A percentile compares a stretch with the other conserved stretches of the same genome.
These are phyloP conservation scores for Ascobolus immersus DNA, from an alignment of 495 filamentous ascomycete species.

Conservation along the genomic window DNA sequence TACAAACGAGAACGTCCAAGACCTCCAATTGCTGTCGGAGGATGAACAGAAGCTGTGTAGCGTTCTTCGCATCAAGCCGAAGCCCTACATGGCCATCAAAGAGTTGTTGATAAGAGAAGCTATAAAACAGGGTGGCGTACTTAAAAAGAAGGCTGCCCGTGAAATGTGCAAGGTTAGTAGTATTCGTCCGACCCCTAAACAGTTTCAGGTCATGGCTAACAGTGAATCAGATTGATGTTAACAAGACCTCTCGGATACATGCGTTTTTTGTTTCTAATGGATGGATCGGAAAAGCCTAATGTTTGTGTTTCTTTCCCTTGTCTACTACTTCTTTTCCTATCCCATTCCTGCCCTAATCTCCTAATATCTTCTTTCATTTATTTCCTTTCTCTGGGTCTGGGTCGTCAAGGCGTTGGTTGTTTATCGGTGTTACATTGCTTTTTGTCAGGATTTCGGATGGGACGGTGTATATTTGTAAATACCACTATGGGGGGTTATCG, in stretches of 20 bases:
- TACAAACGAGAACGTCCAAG: slow-evolving; percentile 49
- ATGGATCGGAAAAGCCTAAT: slow-evolving; percentile 80
- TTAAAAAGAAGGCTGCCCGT: slow-evolving; percentile 78
- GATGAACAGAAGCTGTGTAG: slow-evolving; percentile 73
- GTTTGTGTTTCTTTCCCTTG: too few species aligned
- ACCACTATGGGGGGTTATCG: too few species aligned
- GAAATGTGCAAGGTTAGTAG: slow-evolving; percentile 35
- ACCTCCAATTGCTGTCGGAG: slow-evolving; percentile 60
- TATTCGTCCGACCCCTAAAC: neutral
- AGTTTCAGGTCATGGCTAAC: neutral
- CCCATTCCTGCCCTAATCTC: too few species aligned
- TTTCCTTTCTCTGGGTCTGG: too few species aligned
- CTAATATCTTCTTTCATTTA: too few species aligned
- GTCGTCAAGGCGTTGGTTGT: too few species aligned
- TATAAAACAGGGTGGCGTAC: slow-evolving; percentile 52
- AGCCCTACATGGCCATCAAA: slow-evolving; percentile 86
- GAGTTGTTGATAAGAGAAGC: slow-evolving; percentile 69
- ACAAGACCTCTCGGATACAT: slow-evolving; percentile 33
- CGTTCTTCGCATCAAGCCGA: slow-evolving; percentile 56
- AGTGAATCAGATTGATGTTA: slow-evolving; percentile 4
- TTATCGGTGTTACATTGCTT: too few species aligned
- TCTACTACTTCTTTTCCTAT: too few species aligned
- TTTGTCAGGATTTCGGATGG: too few species aligned
- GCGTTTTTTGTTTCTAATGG: slow-evolving; percentile 85
- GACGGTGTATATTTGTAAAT: too few species aligned